Evolutionary conservation across 257 asterid species (phyloP).

Genomic region (Voacanga thouarsii): DNA sequence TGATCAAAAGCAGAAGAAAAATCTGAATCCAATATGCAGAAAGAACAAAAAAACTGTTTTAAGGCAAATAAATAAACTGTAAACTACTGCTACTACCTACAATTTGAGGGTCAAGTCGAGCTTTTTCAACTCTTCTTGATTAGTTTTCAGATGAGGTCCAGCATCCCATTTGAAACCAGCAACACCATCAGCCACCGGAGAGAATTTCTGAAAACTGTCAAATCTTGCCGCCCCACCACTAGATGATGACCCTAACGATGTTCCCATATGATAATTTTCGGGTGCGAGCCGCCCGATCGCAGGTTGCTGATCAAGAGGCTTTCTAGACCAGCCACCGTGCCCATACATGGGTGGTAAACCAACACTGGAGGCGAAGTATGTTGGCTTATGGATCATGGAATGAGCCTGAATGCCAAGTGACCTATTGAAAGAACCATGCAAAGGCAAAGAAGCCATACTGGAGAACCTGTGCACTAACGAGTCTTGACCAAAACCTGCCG

Average conservation of each 20-base stretch:
- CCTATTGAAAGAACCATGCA: constrained; percentile 57
- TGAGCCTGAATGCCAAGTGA: constrained; percentile 61
- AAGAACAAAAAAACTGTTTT: background rate
- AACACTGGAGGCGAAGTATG: constrained; percentile 5
- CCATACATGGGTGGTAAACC: constrained; percentile 24
- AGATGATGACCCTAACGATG: constrained; percentile 24
- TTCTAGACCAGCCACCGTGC: constrained; percentile 43
- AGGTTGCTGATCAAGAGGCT: constrained; percentile 50
- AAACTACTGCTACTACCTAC: constrained; percentile 16
- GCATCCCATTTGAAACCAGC: constrained; percentile 42
- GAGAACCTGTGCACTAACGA: constrained; percentile 23
- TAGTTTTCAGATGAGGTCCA: constrained; percentile 24
- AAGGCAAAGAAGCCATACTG: constrained; percentile 63
- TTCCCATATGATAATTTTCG: constrained; percentile 27
- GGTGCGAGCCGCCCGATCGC: constrained; percentile 41
- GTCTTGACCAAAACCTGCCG: constrained; percentile 5
- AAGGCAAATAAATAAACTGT: background rate
- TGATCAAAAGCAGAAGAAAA: background rate
- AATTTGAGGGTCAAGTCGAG: constrained; percentile 84
- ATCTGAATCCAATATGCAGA: background rate
- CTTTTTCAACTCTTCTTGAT: constrained; percentile 49
- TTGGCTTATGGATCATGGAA: constrained; percentile 69
- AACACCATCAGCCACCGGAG: constrained; percentile 31
- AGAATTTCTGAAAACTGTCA: constrained; percentile 36
- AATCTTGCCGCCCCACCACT: constrained; percentile 52